Evolutionary conservation across 2,329 filamentous ascomycete species (phyloP).

Genomic region (Emydomyces testavorans): DNA sequence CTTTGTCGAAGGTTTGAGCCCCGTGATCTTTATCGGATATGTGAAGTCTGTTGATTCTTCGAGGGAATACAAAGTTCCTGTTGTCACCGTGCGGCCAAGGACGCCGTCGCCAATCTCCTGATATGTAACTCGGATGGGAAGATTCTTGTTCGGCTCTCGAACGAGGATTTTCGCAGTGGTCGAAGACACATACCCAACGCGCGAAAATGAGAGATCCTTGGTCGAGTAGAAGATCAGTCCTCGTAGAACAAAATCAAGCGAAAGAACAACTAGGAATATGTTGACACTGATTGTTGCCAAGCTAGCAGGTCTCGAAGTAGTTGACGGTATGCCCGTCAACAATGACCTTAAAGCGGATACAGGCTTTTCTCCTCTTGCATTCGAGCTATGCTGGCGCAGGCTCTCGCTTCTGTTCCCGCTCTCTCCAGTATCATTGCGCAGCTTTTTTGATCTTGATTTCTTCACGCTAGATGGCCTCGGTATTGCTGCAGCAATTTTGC

Average conservation of each 20-base stretch:
- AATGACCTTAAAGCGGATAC: slow-evolving; percentile 49
- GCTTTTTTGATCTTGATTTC: background rate
- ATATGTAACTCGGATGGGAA: slow-evolving; percentile 64
- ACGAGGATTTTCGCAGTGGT: slow-evolving; percentile 69
- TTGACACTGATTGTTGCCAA: slow-evolving; percentile 62
- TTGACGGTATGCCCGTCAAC: slow-evolving; percentile 63
- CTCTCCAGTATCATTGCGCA: background rate
- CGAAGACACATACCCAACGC: slow-evolving; percentile 76
- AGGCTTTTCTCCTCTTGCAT: slow-evolving; percentile 1
- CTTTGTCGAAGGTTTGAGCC: slow-evolving; percentile 56
- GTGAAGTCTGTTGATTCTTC: slow-evolving; percentile 76
- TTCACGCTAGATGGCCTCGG: background rate
- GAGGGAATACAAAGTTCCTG: slow-evolving; percentile 54
- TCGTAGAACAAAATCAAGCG: slow-evolving; percentile 66
- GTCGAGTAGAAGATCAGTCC: slow-evolving; percentile 58
- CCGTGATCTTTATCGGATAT: slow-evolving; percentile 52
- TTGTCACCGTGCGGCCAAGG: slow-evolving; percentile 49
- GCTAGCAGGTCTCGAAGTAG: slow-evolving; percentile 55
- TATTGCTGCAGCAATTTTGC: background rate
- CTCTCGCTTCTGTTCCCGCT: background rate
- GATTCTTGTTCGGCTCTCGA: slow-evolving; percentile 67
- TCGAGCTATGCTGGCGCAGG: background rate
- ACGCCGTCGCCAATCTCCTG: slow-evolving; percentile 27
- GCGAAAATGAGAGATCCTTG: slow-evolving; percentile 69
- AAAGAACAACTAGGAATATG: slow-evolving; percentile 53